Base-by-base conservation (phyloP, 2,329 filamentous ascomycete species). In the Blastomyces gilchristii region DNA sequence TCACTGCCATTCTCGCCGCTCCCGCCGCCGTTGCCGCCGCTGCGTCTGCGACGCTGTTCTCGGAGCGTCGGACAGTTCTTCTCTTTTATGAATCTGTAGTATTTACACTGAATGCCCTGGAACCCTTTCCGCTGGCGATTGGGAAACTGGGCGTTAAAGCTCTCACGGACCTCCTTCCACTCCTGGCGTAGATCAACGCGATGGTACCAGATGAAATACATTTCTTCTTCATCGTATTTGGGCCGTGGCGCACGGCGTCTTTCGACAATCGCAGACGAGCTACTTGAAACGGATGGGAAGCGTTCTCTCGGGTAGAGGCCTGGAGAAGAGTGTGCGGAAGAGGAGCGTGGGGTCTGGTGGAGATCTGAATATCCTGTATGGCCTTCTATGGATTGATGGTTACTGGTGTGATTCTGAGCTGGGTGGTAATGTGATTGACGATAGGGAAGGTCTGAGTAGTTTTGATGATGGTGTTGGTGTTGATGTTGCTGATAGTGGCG, bases 141-240 rank as follows among this genome's bases (percentile, higher is more conserved):
- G 22, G 76, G 75, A 62, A 80, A 80, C 63, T 79, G 76, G 0
- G 67, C 69, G 66, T 77, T 76, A 66, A 78, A 80, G 62, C 72
- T 73, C 61, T 77, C 73, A 34, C 74, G 73, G 28, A 80, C 75
- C 64, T 78, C 73, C 64, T 76, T 77, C 78, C 78, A 80, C 64
- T 78, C 75, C 69, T 78, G 73, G 56, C 72, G 72, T 34, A 79
- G 71, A 66, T 80, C 78, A 34, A 77, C 76, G 8, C 78, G 77
- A 68, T 79, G 76, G 66, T 80, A 80, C 78, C 78, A 80, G 65
- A 80, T 79, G 64, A 80, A 80, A 68, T 77, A 77, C 71, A 76
- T 76, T 64, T 80, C 76, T 69, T 80, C 78, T 60, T 77, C 73
- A 54, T 75, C 74, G 68, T 80, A 80, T 69, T 78, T 78, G 34